Percentiles rank a stretch among this genome's conserved stretches.
These are phyloP conservation scores for Porodaedalea pini DNA, from an alignment of 1,284 basidiomycete species.

Conservation along the genomic window DNA sequence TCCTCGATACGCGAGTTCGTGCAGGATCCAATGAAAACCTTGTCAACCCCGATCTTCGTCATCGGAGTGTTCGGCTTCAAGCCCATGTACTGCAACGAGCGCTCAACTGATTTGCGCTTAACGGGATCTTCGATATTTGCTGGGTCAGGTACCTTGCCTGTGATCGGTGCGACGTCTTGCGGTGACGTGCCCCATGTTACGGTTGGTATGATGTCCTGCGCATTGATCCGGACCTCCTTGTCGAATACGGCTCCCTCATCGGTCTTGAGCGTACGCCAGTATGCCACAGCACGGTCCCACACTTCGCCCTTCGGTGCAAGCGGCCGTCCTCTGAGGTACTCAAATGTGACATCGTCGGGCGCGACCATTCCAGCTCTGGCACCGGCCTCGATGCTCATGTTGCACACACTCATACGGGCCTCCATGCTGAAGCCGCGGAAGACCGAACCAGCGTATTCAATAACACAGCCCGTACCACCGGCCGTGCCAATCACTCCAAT, in stretches of 20 bases:
- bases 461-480: constrained; percentile 89
- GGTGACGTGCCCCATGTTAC: constrained; percentile 97
- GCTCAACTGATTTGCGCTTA: constrained; percentile 73
- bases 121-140: constrained; percentile 58
- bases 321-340: constrained; percentile 83
- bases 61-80: constrained; percentile 79
- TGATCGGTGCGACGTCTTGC: constrained; percentile 89
- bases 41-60: constrained; percentile 85
- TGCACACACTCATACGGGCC: constrained; percentile 94
- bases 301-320: constrained; percentile 83
- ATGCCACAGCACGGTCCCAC: constrained; percentile 86
- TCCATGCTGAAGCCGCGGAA: constrained; percentile 94
- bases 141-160: constrained; percentile 82
- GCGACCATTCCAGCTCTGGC: constrained; percentile 95
- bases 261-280: constrained; percentile 84
- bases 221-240: constrained; percentile 80
- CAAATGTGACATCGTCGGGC: constrained; percentile 79
- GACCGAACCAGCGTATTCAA: constrained; percentile 91
- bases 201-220: constrained; percentile 89
- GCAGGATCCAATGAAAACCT: constrained; percentile 96
- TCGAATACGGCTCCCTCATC: constrained; percentile 92
- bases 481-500: constrained; percentile 94
- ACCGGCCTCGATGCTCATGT: constrained; percentile 97
- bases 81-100: constrained; percentile 91
- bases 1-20: constrained; percentile 97